phyloP scores from a whole-genome alignment of 768 basidiomycete genomes.

The Suillus tomentosus region DNA sequence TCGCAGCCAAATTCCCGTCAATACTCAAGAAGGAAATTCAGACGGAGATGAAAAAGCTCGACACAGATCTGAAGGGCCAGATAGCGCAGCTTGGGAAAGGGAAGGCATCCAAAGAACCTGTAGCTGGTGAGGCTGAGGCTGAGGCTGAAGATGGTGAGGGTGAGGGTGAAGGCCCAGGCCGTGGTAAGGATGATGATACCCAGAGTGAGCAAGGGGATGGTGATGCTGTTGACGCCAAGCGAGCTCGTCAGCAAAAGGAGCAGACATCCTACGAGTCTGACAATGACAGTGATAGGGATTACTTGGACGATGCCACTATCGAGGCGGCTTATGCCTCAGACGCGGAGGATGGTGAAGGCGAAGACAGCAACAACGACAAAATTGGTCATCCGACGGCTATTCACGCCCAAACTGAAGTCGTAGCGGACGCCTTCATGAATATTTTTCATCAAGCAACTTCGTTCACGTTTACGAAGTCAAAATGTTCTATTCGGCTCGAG shows the following conservation, averaged over 20 bases:
- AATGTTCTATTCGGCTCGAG: conserved; percentile 81
- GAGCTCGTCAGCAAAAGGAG: conserved; percentile 68
- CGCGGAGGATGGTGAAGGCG: conserved; percentile 38
- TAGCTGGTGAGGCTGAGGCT: conserved; percentile 40
- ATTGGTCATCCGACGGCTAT: conserved; percentile 32
- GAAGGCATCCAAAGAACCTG: conserved; percentile 47
- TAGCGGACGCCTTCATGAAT: conserved; percentile 54
- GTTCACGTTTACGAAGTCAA: conserved; percentile 68
- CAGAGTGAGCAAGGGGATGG: conserved; percentile 80
- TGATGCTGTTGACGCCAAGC: conserved; percentile 80
- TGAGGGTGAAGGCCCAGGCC: conserved; percentile 46
- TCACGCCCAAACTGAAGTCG: conserved; percentile 42
- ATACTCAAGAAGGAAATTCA: conserved; percentile 85
- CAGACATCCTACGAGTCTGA: conserved; percentile 72
- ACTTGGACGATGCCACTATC: conserved; percentile 56
- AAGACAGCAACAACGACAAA: conserved; percentile 22
- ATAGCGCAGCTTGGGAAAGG: conserved; percentile 86
- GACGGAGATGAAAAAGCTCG: conserved; percentile 82
- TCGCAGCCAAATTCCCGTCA: conserved; percentile 75
- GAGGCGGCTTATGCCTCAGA: conserved; percentile 65
- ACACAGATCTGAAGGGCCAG: conserved; percentile 76
- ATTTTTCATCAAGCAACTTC: conserved; percentile 65
- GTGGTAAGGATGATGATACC: conserved; percentile 57
- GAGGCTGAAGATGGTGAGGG: conserved; percentile 51
- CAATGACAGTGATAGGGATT: conserved; percentile 48